Evolutionary conservation across 1,139 yeast genomes (phyloP).

Genomic region (Protomyces arabidopsidicola): DNA sequence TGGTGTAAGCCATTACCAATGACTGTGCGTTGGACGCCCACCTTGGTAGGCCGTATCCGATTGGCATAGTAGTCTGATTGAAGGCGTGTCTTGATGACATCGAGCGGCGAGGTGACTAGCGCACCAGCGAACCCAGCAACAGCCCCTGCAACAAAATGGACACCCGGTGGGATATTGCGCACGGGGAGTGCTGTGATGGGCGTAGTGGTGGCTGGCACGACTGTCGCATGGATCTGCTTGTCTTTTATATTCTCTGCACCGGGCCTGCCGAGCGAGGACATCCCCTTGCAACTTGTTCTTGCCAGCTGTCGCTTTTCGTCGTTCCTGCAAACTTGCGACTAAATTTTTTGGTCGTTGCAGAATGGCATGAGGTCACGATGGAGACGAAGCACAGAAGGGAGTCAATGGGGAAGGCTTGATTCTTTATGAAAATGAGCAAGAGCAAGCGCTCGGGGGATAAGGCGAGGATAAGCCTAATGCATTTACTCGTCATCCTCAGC

Average conservation of each 20-base stretch:
- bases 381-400: not conserved
- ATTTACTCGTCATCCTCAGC: conserved; percentile 51
- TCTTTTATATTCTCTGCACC: not conserved
- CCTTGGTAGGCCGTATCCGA: conserved; percentile 43
- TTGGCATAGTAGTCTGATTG: conserved; percentile 72
- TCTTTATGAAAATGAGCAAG: not conserved
- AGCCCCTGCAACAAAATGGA: not conserved
- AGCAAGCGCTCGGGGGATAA: not conserved
- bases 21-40: conserved; percentile 33
- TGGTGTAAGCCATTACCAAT: conserved; percentile 52
- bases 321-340: no score
- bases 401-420: not conserved
- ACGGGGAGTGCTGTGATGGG: not conserved
- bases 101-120: conserved; percentile 85
- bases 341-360: not conserved
- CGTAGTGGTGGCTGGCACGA: not conserved
- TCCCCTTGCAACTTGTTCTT: not conserved
- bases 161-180: not conserved
- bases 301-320: no score
- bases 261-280: not conserved
- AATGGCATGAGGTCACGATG: no score
- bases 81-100: conserved; percentile 90
- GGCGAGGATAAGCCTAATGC: not conserved
- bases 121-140: conserved; percentile 98
- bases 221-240: not conserved